A percentile compares a stretch with the other conserved stretches of the same genome.
These are phyloP conservation scores for Heliamphora pulchella DNA, from an alignment of 179 eudicot genomes.

Conservation along the genomic window DNA sequence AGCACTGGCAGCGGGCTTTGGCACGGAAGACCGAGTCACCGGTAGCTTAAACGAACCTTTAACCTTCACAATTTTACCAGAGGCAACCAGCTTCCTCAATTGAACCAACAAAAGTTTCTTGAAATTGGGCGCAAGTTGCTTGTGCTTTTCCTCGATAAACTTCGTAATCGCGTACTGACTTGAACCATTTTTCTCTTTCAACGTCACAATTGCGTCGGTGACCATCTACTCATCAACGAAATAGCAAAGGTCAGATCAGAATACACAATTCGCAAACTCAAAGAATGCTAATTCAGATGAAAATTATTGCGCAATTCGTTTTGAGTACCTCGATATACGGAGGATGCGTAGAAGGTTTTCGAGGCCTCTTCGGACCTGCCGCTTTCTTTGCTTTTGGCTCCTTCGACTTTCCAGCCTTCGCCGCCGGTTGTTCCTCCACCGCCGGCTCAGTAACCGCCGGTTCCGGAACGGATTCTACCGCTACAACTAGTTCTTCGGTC, in stretches of 20 bases:
- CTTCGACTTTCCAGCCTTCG: slow-evolving; percentile 16
- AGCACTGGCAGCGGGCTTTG: slow-evolving; percentile 7
- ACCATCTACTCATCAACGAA: slow-evolving; percentile 32
- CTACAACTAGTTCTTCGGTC: slow-evolving; percentile 17
- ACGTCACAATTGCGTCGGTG: slow-evolving; percentile 38
- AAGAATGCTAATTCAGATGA: neutral
- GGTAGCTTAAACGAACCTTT: slow-evolving; percentile 51
- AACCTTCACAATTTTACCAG: slow-evolving; percentile 41
- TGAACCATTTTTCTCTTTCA: slow-evolving; percentile 54
- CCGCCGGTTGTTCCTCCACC: slow-evolving; percentile 10
- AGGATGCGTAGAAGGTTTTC: slow-evolving; percentile 29
- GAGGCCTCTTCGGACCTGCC: slow-evolving; percentile 17
- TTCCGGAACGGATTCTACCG: neutral
- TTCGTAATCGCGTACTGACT: slow-evolving; percentile 53
- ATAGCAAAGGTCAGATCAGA: slow-evolving; percentile 4
- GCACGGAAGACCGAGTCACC: neutral
- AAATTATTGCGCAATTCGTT: neutral
- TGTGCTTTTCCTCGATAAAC: slow-evolving; percentile 48
- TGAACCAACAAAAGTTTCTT: slow-evolving; percentile 37
- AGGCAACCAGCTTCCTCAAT: slow-evolving; percentile 39
- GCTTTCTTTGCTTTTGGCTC: slow-evolving; percentile 28
- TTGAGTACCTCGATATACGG: slow-evolving; percentile 37
- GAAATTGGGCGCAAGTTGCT: slow-evolving; percentile 39
- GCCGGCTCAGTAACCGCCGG: slow-evolving; percentile 2
- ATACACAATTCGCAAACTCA: neutral